Conservation (phyloP, 2,329 filamentous ascomycete species). For the Aspergillus cejpii region DNA sequence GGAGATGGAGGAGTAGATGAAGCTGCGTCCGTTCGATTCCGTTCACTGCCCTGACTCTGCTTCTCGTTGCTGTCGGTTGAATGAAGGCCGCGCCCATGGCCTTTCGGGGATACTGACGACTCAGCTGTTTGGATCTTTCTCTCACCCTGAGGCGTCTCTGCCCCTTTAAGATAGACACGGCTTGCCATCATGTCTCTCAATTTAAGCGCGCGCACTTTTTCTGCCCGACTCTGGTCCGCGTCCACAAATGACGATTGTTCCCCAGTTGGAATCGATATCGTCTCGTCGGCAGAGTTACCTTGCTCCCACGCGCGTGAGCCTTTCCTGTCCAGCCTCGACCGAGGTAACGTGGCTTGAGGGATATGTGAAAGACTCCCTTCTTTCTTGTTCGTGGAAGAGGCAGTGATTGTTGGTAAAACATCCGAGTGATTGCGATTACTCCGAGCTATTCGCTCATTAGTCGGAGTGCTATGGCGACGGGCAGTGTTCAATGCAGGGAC, state of each 20-base stretch:
- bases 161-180: conserved; percentile 15
- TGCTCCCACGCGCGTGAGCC: conserved; percentile 1
- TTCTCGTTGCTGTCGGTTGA: conserved; percentile 3
- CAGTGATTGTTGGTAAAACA: neutral
- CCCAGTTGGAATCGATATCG: conserved; percentile 2
- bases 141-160: conserved; percentile 2
- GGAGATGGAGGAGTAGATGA: conserved; percentile 24
- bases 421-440: neutral
- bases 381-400: neutral
- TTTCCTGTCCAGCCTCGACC: neutral
- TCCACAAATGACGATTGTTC: conserved; percentile 12
- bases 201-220: conserved; percentile 23
- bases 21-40: conserved; percentile 14
- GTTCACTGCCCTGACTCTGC: conserved; percentile 7
- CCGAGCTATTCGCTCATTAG: neutral
- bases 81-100: neutral
- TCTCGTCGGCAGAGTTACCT: neutral
- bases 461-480: conserved; percentile 5
- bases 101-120: neutral
- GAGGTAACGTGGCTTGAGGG: conserved; percentile 1
- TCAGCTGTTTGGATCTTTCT: conserved; percentile 1
- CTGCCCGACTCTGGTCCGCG: conserved; percentile 15
- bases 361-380: neutral
- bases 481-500: conserved; percentile 6
- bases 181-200: conserved; percentile 25